phyloP scores from a whole-genome alignment of 148 eudicot species.

The Dianthus caryophyllus region DNA sequence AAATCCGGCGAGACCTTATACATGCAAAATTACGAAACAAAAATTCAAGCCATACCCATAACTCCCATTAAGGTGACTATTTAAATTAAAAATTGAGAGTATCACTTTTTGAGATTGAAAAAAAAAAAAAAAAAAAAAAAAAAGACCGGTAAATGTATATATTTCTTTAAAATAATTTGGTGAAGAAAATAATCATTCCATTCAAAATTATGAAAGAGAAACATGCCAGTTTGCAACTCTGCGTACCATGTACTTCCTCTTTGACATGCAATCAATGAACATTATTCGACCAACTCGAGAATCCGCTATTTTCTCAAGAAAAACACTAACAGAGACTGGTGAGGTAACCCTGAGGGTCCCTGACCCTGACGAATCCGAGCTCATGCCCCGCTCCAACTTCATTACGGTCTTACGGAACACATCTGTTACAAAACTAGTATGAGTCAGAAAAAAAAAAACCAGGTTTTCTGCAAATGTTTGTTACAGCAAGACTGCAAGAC shows the following conservation, averaged over 20 bases:
- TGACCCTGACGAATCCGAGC: slow-evolving; percentile 13
- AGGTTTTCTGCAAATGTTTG: background rate
- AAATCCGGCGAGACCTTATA: too few species aligned
- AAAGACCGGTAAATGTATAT: background rate
- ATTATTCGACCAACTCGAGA: slow-evolving; percentile 27
- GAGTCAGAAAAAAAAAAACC: slow-evolving; percentile 2
- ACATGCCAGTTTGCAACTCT: background rate
- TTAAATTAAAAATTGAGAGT: too few species aligned
- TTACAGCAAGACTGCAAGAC: background rate
- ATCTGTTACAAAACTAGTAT: slow-evolving; percentile 15
- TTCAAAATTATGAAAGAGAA: slow-evolving; percentile 27
- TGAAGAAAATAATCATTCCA: background rate
- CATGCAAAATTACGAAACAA: too few species aligned
- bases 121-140: background rate
- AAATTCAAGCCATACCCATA: too few species aligned
- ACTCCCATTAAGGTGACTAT: too few species aligned
- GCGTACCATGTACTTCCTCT: slow-evolving; percentile 19
- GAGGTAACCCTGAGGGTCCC: too few species aligned
- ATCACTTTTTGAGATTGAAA: too few species aligned
- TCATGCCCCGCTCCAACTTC: slow-evolving; percentile 23
- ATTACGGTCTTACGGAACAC: slow-evolving; percentile 18
- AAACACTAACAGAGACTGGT: slow-evolving; percentile 16
- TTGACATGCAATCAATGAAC: slow-evolving; percentile 18
- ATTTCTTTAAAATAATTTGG: background rate
- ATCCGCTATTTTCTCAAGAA: slow-evolving; percentile 23